These are phyloP conservation scores for Geranium rotundifolium DNA, from an alignment of 345 rosid species.

Conservation along the genomic window DNA sequence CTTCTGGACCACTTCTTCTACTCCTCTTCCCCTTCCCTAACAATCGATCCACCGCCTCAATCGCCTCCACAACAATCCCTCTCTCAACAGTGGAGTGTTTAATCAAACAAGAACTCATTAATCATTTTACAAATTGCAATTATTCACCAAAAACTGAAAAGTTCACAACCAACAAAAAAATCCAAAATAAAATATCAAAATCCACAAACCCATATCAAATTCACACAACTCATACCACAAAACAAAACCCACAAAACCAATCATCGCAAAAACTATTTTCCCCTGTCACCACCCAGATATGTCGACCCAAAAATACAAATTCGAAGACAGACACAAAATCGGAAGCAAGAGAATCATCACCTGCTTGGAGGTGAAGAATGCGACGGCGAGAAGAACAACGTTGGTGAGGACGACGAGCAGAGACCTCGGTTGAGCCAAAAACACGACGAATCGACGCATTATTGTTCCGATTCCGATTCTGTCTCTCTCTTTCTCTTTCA, in stretches of 20 bases:
- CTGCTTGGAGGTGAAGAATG: constrained; percentile 26
- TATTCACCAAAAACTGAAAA: background rate
- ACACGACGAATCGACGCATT: constrained; percentile 58
- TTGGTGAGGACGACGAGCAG: constrained; percentile 38
- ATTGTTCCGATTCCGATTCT: constrained; percentile 2
- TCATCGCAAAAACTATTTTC: background rate
- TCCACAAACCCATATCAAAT: background rate
- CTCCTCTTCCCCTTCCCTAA: too few relatives aligned
- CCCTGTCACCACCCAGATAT: background rate
- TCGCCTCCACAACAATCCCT: too few relatives aligned
- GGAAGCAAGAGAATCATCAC: constrained; percentile 18
- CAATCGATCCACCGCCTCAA: too few relatives aligned
- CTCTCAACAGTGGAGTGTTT: too few relatives aligned
- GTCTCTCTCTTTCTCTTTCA: background rate
- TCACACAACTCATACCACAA: background rate
- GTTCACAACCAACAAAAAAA: too few relatives aligned
- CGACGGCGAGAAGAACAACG: constrained; percentile 42
- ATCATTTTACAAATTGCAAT: background rate
- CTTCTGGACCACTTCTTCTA: too few relatives aligned
- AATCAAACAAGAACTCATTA: too few relatives aligned
- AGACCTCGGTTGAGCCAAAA: constrained; percentile 48
- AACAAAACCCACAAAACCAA: background rate
- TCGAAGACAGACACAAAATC: constrained; percentile 6
- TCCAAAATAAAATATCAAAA: background rate
- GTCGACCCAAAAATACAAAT: constrained; percentile 12